These are phyloP conservation scores for Hypoxylon sp. DNA, from an alignment of 2,329 filamentous ascomycete genomes.

Conservation along the genomic window DNA sequence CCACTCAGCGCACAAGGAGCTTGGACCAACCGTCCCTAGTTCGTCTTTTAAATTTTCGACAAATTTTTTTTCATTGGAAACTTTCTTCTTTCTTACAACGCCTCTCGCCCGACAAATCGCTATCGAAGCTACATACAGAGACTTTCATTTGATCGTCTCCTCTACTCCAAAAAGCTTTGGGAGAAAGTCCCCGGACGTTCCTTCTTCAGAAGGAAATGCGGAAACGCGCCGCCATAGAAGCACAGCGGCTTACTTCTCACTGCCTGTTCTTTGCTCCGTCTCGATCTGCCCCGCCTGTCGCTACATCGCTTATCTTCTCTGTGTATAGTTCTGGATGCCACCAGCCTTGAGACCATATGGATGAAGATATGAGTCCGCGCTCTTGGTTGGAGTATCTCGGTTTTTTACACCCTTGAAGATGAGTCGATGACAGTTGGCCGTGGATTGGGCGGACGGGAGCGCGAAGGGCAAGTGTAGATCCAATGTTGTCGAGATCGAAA, in stretches of 20 bases:
- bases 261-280: constrained; percentile 56
- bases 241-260: constrained; percentile 83
- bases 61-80: constrained; percentile 13
- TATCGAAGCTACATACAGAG: constrained; percentile 97
- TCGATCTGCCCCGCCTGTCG: constrained; percentile 55
- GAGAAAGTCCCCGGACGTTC: constrained; percentile 99
- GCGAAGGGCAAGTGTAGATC: constrained; percentile 63
- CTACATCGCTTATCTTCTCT: constrained; percentile 51
- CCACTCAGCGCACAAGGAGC: too few relatives aligned
- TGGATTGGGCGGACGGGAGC: constrained; percentile 51
- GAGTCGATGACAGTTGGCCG: constrained; percentile 42
- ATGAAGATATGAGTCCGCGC: constrained; percentile 91
- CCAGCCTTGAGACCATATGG: constrained; percentile 61
- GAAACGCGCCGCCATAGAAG: constrained; percentile 99
- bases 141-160: constrained; percentile 59
- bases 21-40: constrained; percentile 13
- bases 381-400: constrained; percentile 43
- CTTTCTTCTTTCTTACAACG: constrained; percentile 54
- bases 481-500: constrained; percentile 91
- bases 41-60: constrained; percentile 3
- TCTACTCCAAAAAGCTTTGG: constrained; percentile 75
- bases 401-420: constrained; percentile 32
- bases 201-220: constrained; percentile 66
- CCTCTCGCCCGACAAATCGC: constrained; percentile 99
- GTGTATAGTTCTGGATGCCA: constrained; percentile 35